Evolutionary conservation across 1,284 basidiomycete species (phyloP).

Genomic region (Sparassis latifolia): DNA sequence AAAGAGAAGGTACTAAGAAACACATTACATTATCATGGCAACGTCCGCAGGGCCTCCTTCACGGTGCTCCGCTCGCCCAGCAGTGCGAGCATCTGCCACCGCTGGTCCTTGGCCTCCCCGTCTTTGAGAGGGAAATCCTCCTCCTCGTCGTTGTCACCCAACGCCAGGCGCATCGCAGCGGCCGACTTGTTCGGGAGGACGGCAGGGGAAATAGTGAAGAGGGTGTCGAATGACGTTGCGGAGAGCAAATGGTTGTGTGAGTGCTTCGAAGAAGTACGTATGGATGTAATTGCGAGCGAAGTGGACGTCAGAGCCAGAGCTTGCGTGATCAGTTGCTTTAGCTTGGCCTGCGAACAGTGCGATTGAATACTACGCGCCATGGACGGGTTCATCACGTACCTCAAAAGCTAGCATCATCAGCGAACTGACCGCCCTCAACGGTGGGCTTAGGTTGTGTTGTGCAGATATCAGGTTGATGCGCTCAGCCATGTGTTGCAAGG

Average conservation of each 20-base stretch:
- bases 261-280: slow-evolving; percentile 51
- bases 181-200: slow-evolving; percentile 71
- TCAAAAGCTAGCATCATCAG: slow-evolving; percentile 74
- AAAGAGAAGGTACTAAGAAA: no score
- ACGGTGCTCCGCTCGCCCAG: slow-evolving; percentile 69
- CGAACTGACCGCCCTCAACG: slow-evolving; percentile 55
- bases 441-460: slow-evolving; percentile 61
- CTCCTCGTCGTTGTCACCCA: slow-evolving; percentile 48
- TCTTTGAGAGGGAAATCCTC: slow-evolving; percentile 53
- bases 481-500: slow-evolving; percentile 71
- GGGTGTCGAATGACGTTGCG: slow-evolving; percentile 62
- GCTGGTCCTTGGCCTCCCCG: slow-evolving; percentile 56
- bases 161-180: slow-evolving; percentile 59
- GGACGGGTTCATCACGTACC: slow-evolving; percentile 27
- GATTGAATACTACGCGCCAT: neutral
- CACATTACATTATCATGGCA: slow-evolving; percentile 7
- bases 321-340: slow-evolving; percentile 76
- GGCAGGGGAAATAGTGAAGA: slow-evolving; percentile 73
- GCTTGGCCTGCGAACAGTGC: slow-evolving; percentile 48
- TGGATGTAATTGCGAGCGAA: slow-evolving; percentile 70
- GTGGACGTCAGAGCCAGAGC: slow-evolving; percentile 69
- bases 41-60: slow-evolving; percentile 47
- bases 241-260: slow-evolving; percentile 50
- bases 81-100: slow-evolving; percentile 71
- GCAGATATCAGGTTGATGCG: slow-evolving; percentile 74